phyloP scores from a whole-genome alignment of 371 early-diverging fungal species.

The Parasitella parasitica region DNA sequence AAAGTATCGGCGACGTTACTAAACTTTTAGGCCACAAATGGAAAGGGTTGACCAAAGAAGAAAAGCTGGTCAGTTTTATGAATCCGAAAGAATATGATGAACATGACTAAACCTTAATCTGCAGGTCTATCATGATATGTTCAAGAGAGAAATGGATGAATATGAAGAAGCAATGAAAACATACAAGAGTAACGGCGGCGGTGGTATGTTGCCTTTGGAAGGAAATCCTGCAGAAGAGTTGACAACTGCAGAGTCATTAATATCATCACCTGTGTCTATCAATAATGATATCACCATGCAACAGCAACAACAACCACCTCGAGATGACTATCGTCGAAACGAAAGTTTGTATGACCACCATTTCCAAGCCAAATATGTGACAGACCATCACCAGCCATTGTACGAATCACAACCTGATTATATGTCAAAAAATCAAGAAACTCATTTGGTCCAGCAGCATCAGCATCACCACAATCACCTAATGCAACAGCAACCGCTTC shows the following conservation, averaged over 20 bases:
- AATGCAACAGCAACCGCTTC: background rate
- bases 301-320: background rate
- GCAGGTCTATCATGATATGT: slow-evolving; percentile 53
- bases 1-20: slow-evolving; percentile 52
- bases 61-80: slow-evolving; percentile 46
- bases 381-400: background rate
- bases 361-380: background rate
- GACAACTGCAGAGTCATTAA: background rate
- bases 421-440: background rate
- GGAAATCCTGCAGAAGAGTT: background rate
- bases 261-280: background rate
- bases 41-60: slow-evolving; percentile 49
- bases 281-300: background rate
- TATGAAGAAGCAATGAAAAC: slow-evolving; percentile 54
- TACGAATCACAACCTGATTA: background rate
- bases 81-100: background rate
- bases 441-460: background rate
- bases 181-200: slow-evolving; percentile 19
- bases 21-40: slow-evolving; percentile 52
- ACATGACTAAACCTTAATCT: background rate
- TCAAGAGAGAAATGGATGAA: slow-evolving; percentile 49
- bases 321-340: background rate
- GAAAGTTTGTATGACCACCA: background rate
- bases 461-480: background rate
- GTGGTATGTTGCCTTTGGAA: background rate